These are phyloP conservation scores for Alnus rubra DNA, from an alignment of 306 rosid species.

Conservation along the genomic window DNA sequence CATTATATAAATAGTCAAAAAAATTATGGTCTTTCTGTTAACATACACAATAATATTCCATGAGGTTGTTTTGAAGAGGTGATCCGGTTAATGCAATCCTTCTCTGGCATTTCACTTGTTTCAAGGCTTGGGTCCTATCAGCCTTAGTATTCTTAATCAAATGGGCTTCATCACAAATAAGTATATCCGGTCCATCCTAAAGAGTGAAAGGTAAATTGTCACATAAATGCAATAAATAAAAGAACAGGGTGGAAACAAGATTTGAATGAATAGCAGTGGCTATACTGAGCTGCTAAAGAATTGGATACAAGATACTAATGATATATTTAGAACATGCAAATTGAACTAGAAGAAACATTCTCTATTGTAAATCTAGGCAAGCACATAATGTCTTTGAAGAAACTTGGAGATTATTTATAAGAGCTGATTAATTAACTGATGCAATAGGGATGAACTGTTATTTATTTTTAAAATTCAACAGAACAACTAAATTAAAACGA, in stretches of 20 bases:
- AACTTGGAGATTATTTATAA: not conserved
- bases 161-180: slow-evolving; percentile 99
- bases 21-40: slow-evolving; percentile 11
- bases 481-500: not conserved
- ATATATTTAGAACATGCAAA: not conserved
- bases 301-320: not conserved
- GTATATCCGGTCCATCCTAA: slow-evolving; percentile 97
- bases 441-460: not conserved
- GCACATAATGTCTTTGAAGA: not conserved
- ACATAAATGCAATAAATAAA: slow-evolving; percentile 28
- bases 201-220: slow-evolving; percentile 26
- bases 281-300: not conserved
- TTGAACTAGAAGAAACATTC: not conserved
- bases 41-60: slow-evolving; percentile 99
- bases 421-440: not conserved
- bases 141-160: slow-evolving; percentile 91
- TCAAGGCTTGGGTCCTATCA: slow-evolving; percentile 87
- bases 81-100: slow-evolving; percentile 98
- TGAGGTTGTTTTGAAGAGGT: slow-evolving; percentile 97
- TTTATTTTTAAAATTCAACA: not conserved
- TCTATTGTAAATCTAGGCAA: not conserved
- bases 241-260: not conserved
- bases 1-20: slow-evolving; percentile 13
- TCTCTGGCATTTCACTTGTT: slow-evolving; percentile 95
- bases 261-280: not conserved